phyloP scores from a whole-genome alignment of 148 eudicot species.

The Rhododendron molle region DNA sequence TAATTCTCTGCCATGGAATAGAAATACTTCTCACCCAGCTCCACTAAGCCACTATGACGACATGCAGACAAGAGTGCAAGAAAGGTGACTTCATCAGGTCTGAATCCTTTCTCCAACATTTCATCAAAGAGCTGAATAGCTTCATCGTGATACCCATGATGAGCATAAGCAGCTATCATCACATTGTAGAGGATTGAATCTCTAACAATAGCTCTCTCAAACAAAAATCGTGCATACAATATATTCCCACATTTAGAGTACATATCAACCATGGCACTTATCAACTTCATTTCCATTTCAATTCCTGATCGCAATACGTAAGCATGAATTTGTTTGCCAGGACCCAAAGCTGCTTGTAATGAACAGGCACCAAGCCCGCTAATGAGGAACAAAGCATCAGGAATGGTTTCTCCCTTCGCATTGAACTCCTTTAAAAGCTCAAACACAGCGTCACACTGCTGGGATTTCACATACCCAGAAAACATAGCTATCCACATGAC shows the following conservation, averaged over 20 bases:
- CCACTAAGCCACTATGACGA: slow-evolving; percentile 78
- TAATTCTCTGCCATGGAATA: slow-evolving; percentile 51
- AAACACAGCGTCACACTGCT: slow-evolving; percentile 55
- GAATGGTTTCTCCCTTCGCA: slow-evolving; percentile 25
- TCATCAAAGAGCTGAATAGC: slow-evolving; percentile 58
- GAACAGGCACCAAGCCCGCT: slow-evolving; percentile 67
- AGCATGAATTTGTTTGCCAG: slow-evolving; percentile 75
- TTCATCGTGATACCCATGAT: slow-evolving; percentile 59
- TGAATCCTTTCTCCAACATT: slow-evolving; percentile 41
- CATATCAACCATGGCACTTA: slow-evolving; percentile 70
- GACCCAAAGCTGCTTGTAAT: slow-evolving; percentile 50
- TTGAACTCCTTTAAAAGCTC: slow-evolving; percentile 47
- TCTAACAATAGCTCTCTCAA: slow-evolving; percentile 23
- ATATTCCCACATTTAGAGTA: slow-evolving; percentile 83
- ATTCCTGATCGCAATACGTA: slow-evolving; percentile 45
- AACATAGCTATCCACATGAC: slow-evolving; percentile 76
- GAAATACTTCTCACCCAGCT: slow-evolving; percentile 69
- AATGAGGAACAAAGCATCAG: slow-evolving; percentile 48
- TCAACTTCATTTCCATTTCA: slow-evolving; percentile 44
- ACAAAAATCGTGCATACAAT: slow-evolving; percentile 50
- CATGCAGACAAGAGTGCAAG: slow-evolving; percentile 78
- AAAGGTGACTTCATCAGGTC: slow-evolving; percentile 73
- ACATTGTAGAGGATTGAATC: slow-evolving; percentile 76
- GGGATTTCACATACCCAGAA: slow-evolving; percentile 67
- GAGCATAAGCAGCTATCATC: slow-evolving; percentile 83